Conservation (phyloP, 2,329 filamentous ascomycete species). For the Ascochyta clinopodiicola region DNA sequence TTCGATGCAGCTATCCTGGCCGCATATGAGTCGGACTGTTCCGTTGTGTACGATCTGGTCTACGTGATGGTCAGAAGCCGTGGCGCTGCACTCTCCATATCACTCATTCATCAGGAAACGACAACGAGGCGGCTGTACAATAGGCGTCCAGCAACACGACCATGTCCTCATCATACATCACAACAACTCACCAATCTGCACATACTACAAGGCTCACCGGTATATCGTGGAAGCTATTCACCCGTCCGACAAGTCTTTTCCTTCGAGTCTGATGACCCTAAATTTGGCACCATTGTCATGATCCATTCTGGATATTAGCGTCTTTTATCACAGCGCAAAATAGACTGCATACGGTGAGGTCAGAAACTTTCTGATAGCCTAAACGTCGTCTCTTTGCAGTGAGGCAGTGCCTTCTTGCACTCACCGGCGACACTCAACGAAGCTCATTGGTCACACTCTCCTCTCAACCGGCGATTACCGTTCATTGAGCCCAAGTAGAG, state of each 20-base stretch:
- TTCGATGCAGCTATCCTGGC: too few species aligned
- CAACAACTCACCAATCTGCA: too few species aligned
- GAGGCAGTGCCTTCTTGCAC: conserved; percentile 9
- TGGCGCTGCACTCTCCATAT: too few species aligned
- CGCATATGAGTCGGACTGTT: too few species aligned
- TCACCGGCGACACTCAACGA: neutral
- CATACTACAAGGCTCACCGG: neutral
- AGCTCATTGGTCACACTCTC: neutral
- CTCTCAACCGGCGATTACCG: neutral
- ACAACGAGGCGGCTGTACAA: too few species aligned
- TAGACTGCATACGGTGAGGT: neutral
- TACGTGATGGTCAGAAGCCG: too few species aligned
- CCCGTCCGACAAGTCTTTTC: neutral
- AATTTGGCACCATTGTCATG: conserved; percentile 1
- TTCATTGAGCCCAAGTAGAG: conserved; percentile 2
- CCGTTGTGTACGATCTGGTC: too few species aligned
- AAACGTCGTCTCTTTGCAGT: neutral
- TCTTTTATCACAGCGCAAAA: neutral
- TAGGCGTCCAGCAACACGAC: too few species aligned
- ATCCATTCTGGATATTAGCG: neutral
- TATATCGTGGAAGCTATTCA: neutral
- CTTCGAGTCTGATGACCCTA: neutral
- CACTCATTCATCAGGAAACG: too few species aligned
- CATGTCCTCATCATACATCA: too few species aligned
- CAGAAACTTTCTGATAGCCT: neutral